Percentiles rank a stretch among this genome's conserved stretches.
These are phyloP conservation scores for Aspergillus conjunctus DNA, from an alignment of 495 filamentous ascomycete species.

Conservation along the genomic window DNA sequence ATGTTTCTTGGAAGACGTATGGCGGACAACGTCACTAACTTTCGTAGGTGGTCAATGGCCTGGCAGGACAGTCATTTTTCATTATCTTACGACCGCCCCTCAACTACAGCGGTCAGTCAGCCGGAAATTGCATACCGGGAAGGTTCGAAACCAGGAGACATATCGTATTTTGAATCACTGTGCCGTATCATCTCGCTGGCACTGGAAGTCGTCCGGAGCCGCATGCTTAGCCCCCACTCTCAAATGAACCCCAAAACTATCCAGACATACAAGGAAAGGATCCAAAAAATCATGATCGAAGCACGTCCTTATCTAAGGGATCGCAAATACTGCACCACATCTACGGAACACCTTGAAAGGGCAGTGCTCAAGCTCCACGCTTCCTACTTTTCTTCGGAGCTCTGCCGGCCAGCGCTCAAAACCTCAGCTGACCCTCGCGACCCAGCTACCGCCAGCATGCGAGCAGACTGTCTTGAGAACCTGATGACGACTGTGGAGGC, in stretches of 20 bases:
- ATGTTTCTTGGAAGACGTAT: constrained; percentile 3
- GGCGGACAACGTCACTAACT: constrained; percentile 13
- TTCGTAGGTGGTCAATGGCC: constrained; percentile 57
- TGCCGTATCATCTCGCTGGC: constrained; percentile 54
- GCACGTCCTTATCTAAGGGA: constrained; percentile 56
- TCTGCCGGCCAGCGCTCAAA: constrained; percentile 61
- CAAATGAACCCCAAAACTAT: constrained; percentile 50
- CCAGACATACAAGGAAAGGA: constrained; percentile 51
- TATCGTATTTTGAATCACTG: constrained; percentile 56
- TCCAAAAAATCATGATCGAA: constrained; percentile 54
- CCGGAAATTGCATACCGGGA: constrained; percentile 50
- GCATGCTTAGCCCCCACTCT: constrained; percentile 49
- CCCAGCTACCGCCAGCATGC: constrained; percentile 45
- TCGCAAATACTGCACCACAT: constrained; percentile 45
- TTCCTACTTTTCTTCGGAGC: constrained; percentile 61
- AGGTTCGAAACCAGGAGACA: constrained; percentile 42
- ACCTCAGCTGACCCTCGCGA: constrained; percentile 33
- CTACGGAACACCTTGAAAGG: constrained; percentile 56
- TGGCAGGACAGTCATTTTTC: constrained; percentile 66
- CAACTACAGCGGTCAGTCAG: constrained; percentile 53
- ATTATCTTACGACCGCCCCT: constrained; percentile 60
- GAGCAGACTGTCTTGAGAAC: constrained; percentile 44
- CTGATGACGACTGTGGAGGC: constrained; percentile 50
- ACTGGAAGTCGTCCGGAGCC: constrained; percentile 58
- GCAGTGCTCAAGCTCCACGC: constrained; percentile 59